These are phyloP conservation scores for Pichia inconspicua DNA, from an alignment of 1,139 yeast genomes.

Conservation along the genomic window DNA sequence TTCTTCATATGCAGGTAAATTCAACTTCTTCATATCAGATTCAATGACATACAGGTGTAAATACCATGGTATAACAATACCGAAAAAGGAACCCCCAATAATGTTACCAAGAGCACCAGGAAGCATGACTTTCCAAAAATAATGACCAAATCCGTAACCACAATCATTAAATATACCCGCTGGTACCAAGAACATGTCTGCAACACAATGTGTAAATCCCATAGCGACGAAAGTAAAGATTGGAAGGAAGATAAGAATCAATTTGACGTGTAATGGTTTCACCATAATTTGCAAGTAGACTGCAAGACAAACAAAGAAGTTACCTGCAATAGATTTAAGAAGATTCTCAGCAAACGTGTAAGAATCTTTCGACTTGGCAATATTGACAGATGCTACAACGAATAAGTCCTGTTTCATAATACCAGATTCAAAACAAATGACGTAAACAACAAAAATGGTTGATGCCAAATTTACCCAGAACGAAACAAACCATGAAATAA, in stretches of 20 bases:
- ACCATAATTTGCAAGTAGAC: constrained; percentile 70
- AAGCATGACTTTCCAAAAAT: constrained; percentile 61
- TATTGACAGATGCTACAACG: constrained; percentile 39
- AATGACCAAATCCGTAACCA: constrained; percentile 50
- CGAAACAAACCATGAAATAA: constrained; percentile 63
- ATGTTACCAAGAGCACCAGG: constrained; percentile 67
- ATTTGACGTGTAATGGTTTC: constrained; percentile 72
- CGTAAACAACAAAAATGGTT: constrained; percentile 55
- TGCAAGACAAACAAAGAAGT: constrained; percentile 67
- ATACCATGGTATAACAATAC: constrained; percentile 57
- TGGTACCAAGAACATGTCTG: constrained; percentile 65
- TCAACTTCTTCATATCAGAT: constrained; percentile 49
- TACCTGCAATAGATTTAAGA: constrained; percentile 63
- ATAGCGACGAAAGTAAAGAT: constrained; percentile 64
- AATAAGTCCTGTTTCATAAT: constrained; percentile 35
- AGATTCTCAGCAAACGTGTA: constrained; percentile 49
- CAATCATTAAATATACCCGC: constrained; percentile 64
- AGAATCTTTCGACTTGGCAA: constrained; percentile 41
- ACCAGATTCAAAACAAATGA: constrained; percentile 50
- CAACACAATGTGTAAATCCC: constrained; percentile 75
- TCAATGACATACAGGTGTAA: constrained; percentile 65
- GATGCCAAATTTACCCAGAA: constrained; percentile 61
- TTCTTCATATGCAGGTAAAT: constrained; percentile 59
- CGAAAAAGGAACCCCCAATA: constrained; percentile 62
- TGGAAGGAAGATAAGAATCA: constrained; percentile 56